Percentiles rank a stretch among this genome's conserved stretches.
Conservation (phyloP, 2,329 filamentous ascomycete genomes). For the Hymenoscyphus albidus region DNA sequence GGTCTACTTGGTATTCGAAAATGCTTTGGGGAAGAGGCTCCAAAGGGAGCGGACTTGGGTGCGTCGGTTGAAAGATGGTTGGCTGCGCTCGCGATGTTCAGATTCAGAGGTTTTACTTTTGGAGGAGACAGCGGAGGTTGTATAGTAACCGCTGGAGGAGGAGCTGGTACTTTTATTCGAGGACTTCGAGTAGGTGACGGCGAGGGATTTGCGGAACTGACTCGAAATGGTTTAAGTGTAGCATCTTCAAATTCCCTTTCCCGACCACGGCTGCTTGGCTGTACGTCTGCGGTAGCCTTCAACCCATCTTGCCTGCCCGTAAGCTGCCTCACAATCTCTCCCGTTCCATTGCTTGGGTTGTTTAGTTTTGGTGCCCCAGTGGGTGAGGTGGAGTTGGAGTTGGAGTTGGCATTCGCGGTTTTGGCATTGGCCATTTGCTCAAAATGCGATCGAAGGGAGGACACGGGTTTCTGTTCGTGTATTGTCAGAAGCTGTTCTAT, state of each 20-base stretch:
- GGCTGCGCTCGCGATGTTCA: slow-evolving; percentile 25
- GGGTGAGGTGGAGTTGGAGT: slow-evolving; percentile 28
- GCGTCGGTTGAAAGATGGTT: slow-evolving; percentile 29
- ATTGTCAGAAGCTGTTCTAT: slow-evolving; percentile 12
- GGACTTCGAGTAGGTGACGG: slow-evolving; percentile 28
- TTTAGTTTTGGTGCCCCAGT: slow-evolving; percentile 30
- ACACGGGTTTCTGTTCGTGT: slow-evolving; percentile 67
- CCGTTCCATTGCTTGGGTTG: slow-evolving; percentile 6
- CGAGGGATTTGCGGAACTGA: slow-evolving; percentile 24
- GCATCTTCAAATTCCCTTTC: slow-evolving; percentile 23
- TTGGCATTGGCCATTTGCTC: slow-evolving; percentile 65
- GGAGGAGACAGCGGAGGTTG: slow-evolving; percentile 69
- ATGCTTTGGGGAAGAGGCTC: slow-evolving; percentile 38
- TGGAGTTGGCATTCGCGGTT: slow-evolving; percentile 34
- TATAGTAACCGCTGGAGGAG: slow-evolving; percentile 58
- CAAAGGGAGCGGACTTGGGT: slow-evolving; percentile 39
- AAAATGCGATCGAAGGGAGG: slow-evolving; percentile 75
- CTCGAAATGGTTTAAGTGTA: slow-evolving; percentile 27
- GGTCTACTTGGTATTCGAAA: slow-evolving; percentile 55
- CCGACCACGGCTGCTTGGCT: slow-evolving; percentile 26
- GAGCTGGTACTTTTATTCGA: slow-evolving; percentile 18
- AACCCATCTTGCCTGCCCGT: slow-evolving; percentile 22
- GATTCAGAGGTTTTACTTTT: slow-evolving; percentile 38
- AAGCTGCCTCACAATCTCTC: slow-evolving; percentile 19
- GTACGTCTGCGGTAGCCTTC: slow-evolving; percentile 19